Evolutionary conservation across 805 yeast species (phyloP).

Genomic region (Sugiyamaella smithiae): DNA sequence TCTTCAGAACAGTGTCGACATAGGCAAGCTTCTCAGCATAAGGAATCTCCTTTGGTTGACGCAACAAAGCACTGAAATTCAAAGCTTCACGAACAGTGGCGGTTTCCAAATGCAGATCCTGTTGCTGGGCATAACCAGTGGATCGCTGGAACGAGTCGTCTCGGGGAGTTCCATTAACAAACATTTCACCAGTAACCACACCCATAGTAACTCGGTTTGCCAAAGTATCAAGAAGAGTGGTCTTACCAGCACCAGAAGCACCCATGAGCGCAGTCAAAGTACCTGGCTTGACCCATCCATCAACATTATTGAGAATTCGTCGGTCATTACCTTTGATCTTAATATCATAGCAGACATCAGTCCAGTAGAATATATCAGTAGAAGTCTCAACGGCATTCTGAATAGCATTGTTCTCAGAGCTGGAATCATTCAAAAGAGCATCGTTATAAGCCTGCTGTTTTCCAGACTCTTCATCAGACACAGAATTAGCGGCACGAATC

Average conservation of each 20-base stretch:
- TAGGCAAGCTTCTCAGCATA: slow-evolving; percentile 57
- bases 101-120: slow-evolving; percentile 63
- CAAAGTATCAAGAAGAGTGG: slow-evolving; percentile 66
- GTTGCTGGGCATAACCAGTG: slow-evolving; percentile 76
- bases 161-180: slow-evolving; percentile 61
- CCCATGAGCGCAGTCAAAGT: slow-evolving; percentile 78
- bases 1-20: slow-evolving; percentile 61
- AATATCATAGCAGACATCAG: slow-evolving; percentile 67
- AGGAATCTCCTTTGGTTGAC: slow-evolving; percentile 57
- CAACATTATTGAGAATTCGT: slow-evolving; percentile 60
- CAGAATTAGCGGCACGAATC: slow-evolving; percentile 25
- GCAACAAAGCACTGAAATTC: slow-evolving; percentile 60
- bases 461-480: slow-evolving; percentile 31
- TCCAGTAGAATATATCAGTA: slow-evolving; percentile 64
- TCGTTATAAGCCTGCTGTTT: slow-evolving; percentile 16
- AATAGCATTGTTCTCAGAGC: slow-evolving; percentile 6
- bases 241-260: slow-evolving; percentile 80
- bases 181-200: slow-evolving; percentile 63
- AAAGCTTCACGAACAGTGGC: slow-evolving; percentile 73
- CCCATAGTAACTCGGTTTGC: slow-evolving; percentile 71
- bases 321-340: slow-evolving; percentile 51
- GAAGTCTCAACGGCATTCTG: slow-evolving; percentile 18
- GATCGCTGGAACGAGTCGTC: slow-evolving; percentile 62
- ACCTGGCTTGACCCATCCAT: slow-evolving; percentile 84
- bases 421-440: background rate